Evolutionary conservation across 2,329 filamentous ascomycete species (phyloP).

Genomic region (Capronia epimyces): DNA sequence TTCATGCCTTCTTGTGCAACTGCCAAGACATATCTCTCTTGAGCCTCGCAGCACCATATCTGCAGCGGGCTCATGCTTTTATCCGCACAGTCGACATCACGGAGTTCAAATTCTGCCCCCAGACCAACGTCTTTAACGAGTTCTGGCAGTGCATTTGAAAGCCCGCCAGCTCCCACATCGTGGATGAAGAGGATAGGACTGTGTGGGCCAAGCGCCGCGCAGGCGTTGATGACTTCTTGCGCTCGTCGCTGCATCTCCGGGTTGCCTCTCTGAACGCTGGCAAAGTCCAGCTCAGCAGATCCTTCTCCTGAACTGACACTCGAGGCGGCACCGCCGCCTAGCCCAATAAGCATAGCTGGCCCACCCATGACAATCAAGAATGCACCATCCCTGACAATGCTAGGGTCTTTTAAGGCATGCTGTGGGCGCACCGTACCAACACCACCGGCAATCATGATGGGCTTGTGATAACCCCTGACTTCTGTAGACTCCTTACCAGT

Average conservation of each 20-base stretch:
- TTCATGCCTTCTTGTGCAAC: slow-evolving; percentile 77
- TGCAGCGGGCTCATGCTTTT: slow-evolving; percentile 89
- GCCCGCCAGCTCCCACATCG: slow-evolving; percentile 89
- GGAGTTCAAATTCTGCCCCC: slow-evolving; percentile 88
- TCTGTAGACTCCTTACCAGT: slow-evolving; percentile 60
- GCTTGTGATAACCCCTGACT: slow-evolving; percentile 90
- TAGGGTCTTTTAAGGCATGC: slow-evolving; percentile 78
- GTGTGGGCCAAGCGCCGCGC: slow-evolving; percentile 71
- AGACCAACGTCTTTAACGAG: slow-evolving; percentile 87
- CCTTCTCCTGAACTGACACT: slow-evolving; percentile 83
- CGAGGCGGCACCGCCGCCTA: slow-evolving; percentile 91
- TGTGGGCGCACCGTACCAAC: slow-evolving; percentile 87
- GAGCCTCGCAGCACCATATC: slow-evolving; percentile 96
- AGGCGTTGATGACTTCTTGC: slow-evolving; percentile 97
- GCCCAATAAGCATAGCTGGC: slow-evolving; percentile 93
- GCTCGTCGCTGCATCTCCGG: slow-evolving; percentile 92
- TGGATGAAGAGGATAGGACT: slow-evolving; percentile 97
- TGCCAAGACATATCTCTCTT: slow-evolving; percentile 91
- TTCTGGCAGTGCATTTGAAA: slow-evolving; percentile 79
- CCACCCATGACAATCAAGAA: slow-evolving; percentile 90
- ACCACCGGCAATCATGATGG: slow-evolving; percentile 96
- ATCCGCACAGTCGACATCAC: slow-evolving; percentile 86
- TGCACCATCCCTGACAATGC: slow-evolving; percentile 76
- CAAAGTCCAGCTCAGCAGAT: slow-evolving; percentile 89
- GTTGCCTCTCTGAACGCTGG: slow-evolving; percentile 94